Base-by-base conservation (phyloP, 306 rosid species). In the Casuarina cunninghamiana region DNA sequence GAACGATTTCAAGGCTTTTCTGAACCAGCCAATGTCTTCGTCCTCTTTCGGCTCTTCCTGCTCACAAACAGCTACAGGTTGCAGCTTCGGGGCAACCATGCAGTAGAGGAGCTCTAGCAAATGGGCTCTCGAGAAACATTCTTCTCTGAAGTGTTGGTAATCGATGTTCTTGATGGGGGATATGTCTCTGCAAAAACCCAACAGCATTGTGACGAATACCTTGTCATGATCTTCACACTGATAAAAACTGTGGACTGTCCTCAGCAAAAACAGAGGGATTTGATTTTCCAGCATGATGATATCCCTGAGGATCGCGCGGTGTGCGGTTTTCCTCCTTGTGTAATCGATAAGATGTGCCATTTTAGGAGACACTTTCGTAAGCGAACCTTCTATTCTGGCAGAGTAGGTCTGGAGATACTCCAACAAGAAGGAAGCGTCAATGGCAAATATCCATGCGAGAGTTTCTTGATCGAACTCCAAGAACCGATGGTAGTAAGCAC, bases 231-330 rank as follows among this genome's bases (percentile, higher is more conserved):
- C 9, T 38, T 72, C 50, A 8, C 9, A 10, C 2, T 6, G 55
- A 75, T 19, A 32, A 61, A 60, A 45, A 2, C 10, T 45, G 2
- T 21, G 58, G 16, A 75, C 71, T 42, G 60, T 46, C 8, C 57
- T 75, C 2, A 60, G 17, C 45, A 75, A 58, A 39, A 45, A 75
- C 6, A 75, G 44, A 58, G 78, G 69, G 15, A 58, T 75, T 75
- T 75, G 78, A 55, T 75, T 75, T 19, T 60, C 78, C 7, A 75
- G 41, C 78, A 60, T 75, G 15, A 75, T 9, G 5, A 75, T 12
- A 61, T 75, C 78, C 41, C 78, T 44, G 3, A 75, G 78, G 10
- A 75, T 60, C 1, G 69, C 78, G 2, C 60, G 44, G 35, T 75
- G 46, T 51, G 10, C 1, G 1, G 78, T 17, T 41, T 60, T 58